phyloP scores from a whole-genome alignment of 192 early-diverging fungal genomes.

The Tieghemiomyces parasiticus region DNA sequence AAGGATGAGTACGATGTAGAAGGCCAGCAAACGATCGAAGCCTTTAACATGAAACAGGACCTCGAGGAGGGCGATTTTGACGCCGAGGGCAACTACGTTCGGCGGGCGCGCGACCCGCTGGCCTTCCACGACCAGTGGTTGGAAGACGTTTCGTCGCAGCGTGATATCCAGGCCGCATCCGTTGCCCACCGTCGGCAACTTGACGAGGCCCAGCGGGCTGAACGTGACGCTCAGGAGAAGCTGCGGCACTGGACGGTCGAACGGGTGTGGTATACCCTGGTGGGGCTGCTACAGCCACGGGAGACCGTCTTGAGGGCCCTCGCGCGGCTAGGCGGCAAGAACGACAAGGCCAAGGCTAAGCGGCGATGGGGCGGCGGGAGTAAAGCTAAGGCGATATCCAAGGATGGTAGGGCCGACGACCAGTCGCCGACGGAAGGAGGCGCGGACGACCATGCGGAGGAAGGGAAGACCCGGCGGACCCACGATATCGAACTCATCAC shows the following conservation, averaged over 20 bases:
- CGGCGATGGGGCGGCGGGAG: slow-evolving; percentile 21
- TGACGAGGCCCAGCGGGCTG: slow-evolving; percentile 22
- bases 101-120: slow-evolving; percentile 47
- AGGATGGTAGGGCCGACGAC: too few relatives aligned
- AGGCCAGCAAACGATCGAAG: slow-evolving; percentile 45
- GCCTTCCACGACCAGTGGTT: slow-evolving; percentile 61
- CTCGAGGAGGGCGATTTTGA: slow-evolving; percentile 55
- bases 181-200: slow-evolving; percentile 32
- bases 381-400: too few relatives aligned
- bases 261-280: slow-evolving; percentile 35
- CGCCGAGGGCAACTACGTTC: slow-evolving; percentile 50
- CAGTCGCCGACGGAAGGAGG: slow-evolving; percentile 12
- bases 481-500: slow-evolving; percentile 43
- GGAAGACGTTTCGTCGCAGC: slow-evolving; percentile 33
- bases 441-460: slow-evolving; percentile 18
- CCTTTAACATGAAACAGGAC: slow-evolving; percentile 65
- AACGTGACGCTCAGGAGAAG: slow-evolving; percentile 22
- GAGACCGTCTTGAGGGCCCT: slow-evolving; percentile 44
- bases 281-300: slow-evolving; percentile 37
- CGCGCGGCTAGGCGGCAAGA: slow-evolving; percentile 36
- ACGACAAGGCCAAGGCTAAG: slow-evolving; percentile 21
- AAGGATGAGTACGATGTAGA: slow-evolving; percentile 39
- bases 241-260: slow-evolving; percentile 31
- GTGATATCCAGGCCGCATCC: slow-evolving; percentile 38
- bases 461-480: slow-evolving; percentile 24